Evolutionary conservation across 139 green algal species (phyloP), one percentile per base, ranked within the genome.

Genomic region (Picochlorum sp.): DNA sequence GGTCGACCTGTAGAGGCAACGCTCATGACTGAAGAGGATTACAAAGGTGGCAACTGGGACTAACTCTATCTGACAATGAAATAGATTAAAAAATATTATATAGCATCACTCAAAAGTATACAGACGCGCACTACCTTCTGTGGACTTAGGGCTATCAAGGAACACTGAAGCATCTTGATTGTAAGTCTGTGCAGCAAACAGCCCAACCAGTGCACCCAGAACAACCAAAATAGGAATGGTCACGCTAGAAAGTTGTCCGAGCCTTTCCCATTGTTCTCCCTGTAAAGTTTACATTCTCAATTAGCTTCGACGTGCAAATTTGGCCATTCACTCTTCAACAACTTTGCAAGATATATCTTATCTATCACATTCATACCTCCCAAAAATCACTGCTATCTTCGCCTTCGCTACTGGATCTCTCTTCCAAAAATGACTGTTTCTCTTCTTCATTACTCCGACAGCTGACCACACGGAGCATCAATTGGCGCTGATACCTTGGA

Each of bases 1-100:
- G 89, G 87, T 18, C 79, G 81, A 45, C 76, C 72, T 2, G 88
- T 96, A 22, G 59, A 74, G 25, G 86, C 76, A 6, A 79, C 74
- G 14, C 89, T 81, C 70, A 63, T 95, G 40, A 55, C 68, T 2
- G 84, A 93, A 45, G 69, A 82, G 6, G 64, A 77, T 22, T 94
- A 76, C 50, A 59, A 40, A 9, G 41, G 33, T 6, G 59, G 58
- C 5, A 33, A 73, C 18, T 77, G 63, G 63, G 63, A 69, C n/a
- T 69, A 51, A 37, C 33, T 35, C 16, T 56, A 53, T 53, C 6
- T 39, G 6, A 39, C 10, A 39, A 37, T 22, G 26, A 22, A 33
- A 25, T 24, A 51, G n/a, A n/a, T n/a, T n/a, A n/a, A n/a, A n/a
- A n/a, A n/a, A n/a, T n/a, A n/a, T n/a, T n/a, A n/a, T n/a, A n/a